Evolutionary conservation across 2,329 filamentous ascomycete species (phyloP).

Genomic region (Chrysoporthe puriensis): DNA sequence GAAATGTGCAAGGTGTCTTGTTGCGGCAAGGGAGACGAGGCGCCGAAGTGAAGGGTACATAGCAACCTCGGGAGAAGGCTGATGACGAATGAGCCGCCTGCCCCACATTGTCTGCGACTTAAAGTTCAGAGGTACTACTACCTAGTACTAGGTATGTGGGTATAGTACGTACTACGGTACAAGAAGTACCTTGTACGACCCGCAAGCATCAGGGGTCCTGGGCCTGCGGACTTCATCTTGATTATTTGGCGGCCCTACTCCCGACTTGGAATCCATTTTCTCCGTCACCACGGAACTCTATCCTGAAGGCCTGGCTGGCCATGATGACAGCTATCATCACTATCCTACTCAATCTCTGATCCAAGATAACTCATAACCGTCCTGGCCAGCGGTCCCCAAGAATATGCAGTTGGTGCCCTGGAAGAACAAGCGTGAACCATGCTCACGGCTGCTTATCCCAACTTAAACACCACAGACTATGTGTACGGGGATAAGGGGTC

Average conservation of each 20-base stretch:
- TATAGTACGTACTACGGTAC: not conserved
- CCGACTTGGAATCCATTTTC: not conserved
- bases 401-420: not conserved
- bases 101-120: slow-evolving; percentile 5
- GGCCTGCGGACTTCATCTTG: not conserved
- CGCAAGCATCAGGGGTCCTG: slow-evolving; percentile 16
- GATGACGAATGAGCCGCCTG: slow-evolving; percentile 25
- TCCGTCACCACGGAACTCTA: not conserved
- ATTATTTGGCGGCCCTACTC: not conserved
- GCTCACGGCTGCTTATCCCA: not conserved
- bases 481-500: not conserved
- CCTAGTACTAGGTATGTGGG: not conserved
- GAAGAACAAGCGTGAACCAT: not conserved
- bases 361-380: no score
- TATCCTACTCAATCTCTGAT: no score
- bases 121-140: not conserved
- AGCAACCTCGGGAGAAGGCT: slow-evolving; percentile 5
- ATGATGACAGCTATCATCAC: no score
- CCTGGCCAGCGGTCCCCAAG: not conserved
- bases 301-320: not conserved
- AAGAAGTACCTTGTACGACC: not conserved
- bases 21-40: slow-evolving; percentile 9
- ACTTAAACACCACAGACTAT: no score
- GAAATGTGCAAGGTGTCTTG: slow-evolving; percentile 29
- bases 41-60: not conserved